Evolutionary conservation across 352 stramenopile species (phyloP).

Genomic region (Pythium utonaiense): DNA sequence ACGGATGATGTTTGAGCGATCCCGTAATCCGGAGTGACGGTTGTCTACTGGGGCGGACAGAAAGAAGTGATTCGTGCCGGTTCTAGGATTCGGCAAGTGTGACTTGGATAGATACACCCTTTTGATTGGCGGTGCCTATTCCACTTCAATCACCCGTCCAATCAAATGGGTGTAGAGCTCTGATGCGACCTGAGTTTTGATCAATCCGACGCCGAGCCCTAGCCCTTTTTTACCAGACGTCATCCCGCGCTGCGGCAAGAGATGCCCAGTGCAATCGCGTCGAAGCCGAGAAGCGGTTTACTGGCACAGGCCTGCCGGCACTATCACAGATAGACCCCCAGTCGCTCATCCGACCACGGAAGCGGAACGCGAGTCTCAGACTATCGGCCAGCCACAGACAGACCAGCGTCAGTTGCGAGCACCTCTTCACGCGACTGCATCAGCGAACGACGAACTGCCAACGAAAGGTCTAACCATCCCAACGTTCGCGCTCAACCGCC

Average conservation of each 20-base stretch:
- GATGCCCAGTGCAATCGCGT: constrained; percentile 7
- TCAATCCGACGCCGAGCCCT: not conserved
- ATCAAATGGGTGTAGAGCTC: constrained; percentile 10
- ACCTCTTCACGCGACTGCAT: constrained; percentile 7
- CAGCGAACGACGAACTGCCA: not conserved
- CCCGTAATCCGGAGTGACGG: not conserved
- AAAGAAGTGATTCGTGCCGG: constrained; percentile 10
- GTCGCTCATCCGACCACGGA: constrained; percentile 9
- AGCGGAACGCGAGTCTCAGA: constrained; percentile 16
- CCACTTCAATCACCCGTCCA: constrained; percentile 9
- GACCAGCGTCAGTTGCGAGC: not conserved
- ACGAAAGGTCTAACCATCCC: not conserved
- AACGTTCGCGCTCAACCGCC: not conserved
- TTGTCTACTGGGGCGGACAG: not conserved
- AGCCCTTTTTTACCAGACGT: constrained; percentile 17
- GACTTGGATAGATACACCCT: constrained; percentile 26
- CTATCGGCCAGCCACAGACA: not conserved
- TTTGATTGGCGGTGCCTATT: constrained; percentile 12
- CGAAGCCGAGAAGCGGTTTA: constrained; percentile 15
- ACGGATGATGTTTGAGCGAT: no score
- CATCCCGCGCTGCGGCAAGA: constrained; percentile 8
- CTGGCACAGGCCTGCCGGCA: not conserved
- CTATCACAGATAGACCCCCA: not conserved
- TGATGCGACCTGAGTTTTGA: constrained; percentile 17
- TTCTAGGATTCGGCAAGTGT: constrained; percentile 25